Percentiles rank a stretch among this genome's conserved stretches.
Evolutionary conservation across 352 stramenopile species (phyloP).

Genomic region (Globisporangium irregulare): DNA sequence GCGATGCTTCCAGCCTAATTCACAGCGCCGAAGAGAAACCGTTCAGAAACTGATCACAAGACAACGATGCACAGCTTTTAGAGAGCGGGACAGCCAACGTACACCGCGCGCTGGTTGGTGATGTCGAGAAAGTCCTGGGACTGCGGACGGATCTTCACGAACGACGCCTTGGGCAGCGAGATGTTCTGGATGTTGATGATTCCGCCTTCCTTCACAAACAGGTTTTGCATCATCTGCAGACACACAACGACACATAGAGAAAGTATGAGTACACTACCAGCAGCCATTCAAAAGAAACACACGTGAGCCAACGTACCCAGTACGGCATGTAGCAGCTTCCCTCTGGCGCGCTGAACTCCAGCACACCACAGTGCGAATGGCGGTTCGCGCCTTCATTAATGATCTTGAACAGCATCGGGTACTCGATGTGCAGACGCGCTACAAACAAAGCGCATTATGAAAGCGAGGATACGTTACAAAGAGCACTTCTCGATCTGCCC

Average conservation of each 20-base stretch:
- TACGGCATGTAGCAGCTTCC: conserved; percentile 99
- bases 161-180: conserved; percentile 95
- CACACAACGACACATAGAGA: background rate
- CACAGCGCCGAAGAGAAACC: background rate
- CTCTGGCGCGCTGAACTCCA: conserved; percentile 99
- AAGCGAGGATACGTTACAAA: conserved; percentile 6
- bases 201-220: conserved; percentile 92
- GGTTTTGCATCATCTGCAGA: conserved; percentile 97
- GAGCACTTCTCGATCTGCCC: background rate
- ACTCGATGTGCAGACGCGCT: conserved; percentile 95
- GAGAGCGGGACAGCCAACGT: conserved; percentile 45
- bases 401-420: conserved; percentile 99
- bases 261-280: background rate
- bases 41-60: background rate
- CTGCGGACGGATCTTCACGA: conserved; percentile 98
- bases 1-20: conserved; percentile 65
- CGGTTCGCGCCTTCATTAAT: conserved; percentile 84
- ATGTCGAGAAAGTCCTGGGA: conserved; percentile 99
- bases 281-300: background rate
- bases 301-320: conserved; percentile 78
- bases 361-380: conserved; percentile 95
- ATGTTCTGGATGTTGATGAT: conserved; percentile 97
- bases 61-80: background rate
- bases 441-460: background rate
- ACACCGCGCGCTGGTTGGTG: conserved; percentile 96